These are phyloP conservation scores for Stephania cephalantha DNA, from an alignment of 164 flowering plant genomes.

Conservation along the genomic window DNA sequence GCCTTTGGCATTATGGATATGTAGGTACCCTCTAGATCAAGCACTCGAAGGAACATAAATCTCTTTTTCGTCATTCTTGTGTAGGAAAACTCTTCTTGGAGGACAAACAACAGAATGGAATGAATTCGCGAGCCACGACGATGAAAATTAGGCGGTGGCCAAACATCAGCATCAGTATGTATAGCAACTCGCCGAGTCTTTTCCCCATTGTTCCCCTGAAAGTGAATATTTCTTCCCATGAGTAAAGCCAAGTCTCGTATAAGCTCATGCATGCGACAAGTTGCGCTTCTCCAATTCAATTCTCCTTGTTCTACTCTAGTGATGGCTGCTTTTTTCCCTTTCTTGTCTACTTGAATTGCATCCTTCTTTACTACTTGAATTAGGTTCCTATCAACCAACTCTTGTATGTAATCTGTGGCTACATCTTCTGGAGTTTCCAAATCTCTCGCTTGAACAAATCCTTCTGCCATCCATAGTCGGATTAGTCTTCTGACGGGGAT, in stretches of 20 bases:
- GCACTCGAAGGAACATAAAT: conserved; percentile 12
- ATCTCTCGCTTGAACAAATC: conserved; percentile 15
- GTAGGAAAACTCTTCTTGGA: not conserved
- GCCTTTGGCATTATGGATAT: conserved; percentile 5
- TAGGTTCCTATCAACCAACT: conserved; percentile 23
- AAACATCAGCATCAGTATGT: conserved; percentile 1
- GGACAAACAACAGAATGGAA: conserved; percentile 9
- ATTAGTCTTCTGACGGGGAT: conserved; percentile 21
- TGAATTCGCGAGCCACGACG: not conserved
- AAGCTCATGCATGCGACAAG: conserved; percentile 14
- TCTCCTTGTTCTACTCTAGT: not conserved
- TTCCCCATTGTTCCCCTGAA: not conserved
- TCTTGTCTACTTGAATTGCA: too few species aligned
- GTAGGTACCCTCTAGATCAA: conserved; percentile 20
- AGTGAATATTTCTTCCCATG: not conserved
- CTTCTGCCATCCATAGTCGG: conserved; percentile 30
- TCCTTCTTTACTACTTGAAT: conserved; percentile 7
- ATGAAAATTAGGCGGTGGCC: not conserved
- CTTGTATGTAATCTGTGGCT: conserved; percentile 23
- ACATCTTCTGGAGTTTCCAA: conserved; percentile 16
- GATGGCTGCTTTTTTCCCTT: not conserved
- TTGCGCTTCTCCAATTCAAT: conserved; percentile 9
- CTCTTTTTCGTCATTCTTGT: not conserved
- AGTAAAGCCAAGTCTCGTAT: conserved; percentile 11
- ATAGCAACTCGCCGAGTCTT: conserved; percentile 5